Conservation (phyloP, 1,284 basidiomycete species). For the Phellinidium pouzarii region DNA sequence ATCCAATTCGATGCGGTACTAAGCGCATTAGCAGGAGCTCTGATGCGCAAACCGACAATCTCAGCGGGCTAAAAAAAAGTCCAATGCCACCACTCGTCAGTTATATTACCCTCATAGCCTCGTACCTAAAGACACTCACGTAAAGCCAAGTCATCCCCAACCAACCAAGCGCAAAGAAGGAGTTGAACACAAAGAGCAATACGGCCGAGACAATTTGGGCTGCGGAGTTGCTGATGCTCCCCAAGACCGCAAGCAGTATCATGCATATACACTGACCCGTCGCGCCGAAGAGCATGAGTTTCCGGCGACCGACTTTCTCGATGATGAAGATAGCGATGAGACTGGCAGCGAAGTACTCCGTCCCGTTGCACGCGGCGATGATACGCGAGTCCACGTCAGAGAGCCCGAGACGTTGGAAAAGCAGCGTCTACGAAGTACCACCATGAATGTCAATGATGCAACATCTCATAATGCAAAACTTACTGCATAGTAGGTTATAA, state of each 20-base stretch:
- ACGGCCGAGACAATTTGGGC: slow-evolving; percentile 49
- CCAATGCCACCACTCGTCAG: background rate
- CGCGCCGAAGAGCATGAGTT: slow-evolving; percentile 64
- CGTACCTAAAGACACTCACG: slow-evolving; percentile 30
- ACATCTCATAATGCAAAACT: slow-evolving; percentile 12
- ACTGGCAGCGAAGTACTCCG: slow-evolving; percentile 61
- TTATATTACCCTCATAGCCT: background rate
- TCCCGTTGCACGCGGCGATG: slow-evolving; percentile 63
- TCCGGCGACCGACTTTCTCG: slow-evolving; percentile 56
- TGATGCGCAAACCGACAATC: slow-evolving; percentile 53
- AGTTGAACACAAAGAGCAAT: slow-evolving; percentile 63
- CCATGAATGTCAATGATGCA: background rate
- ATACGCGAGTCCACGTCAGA: slow-evolving; percentile 56
- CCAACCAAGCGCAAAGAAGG: slow-evolving; percentile 69
- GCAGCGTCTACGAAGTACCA: slow-evolving; percentile 35
- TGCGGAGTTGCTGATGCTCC: slow-evolving; percentile 39
- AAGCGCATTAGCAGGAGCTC: slow-evolving; percentile 63
- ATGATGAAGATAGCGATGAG: slow-evolving; percentile 53
- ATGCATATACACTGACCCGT: slow-evolving; percentile 58
- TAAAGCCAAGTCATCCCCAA: slow-evolving; percentile 69
- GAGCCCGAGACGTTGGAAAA: slow-evolving; percentile 56
- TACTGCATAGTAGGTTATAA: slow-evolving; percentile 50
- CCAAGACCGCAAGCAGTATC: slow-evolving; percentile 52
- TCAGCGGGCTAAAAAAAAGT: slow-evolving; percentile 61
- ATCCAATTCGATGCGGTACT: slow-evolving; percentile 66